phyloP scores from a whole-genome alignment of 495 filamentous ascomycete species.

The Penicillium coffeae region DNA sequence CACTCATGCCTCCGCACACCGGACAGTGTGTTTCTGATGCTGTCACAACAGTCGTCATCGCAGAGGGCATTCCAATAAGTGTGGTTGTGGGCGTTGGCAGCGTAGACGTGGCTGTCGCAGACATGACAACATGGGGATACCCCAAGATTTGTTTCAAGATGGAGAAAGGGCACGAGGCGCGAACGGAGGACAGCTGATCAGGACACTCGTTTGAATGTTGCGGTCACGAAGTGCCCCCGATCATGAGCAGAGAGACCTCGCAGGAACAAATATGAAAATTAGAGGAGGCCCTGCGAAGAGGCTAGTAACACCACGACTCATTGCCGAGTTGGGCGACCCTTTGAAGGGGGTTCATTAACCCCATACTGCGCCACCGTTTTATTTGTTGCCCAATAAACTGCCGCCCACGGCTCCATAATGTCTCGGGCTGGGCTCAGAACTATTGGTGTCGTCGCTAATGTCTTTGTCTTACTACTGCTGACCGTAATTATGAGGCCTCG shows the following conservation, averaged over 20 bases:
- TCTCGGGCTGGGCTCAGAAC: slow-evolving; percentile 5
- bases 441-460: background rate
- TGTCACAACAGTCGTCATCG: slow-evolving; percentile 29
- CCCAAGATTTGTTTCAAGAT: slow-evolving; percentile 8
- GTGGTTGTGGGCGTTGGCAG: slow-evolving; percentile 32
- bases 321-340: slow-evolving; percentile 9
- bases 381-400: slow-evolving; percentile 10
- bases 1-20: slow-evolving; percentile 44
- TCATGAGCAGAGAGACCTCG: background rate
- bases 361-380: slow-evolving; percentile 20
- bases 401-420: background rate
- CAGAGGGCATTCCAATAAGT: slow-evolving; percentile 30
- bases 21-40: slow-evolving; percentile 37
- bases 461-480: too few relatives aligned
- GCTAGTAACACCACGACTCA: background rate
- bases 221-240: background rate
- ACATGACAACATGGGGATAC: slow-evolving; percentile 25
- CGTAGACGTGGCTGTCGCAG: slow-evolving; percentile 31
- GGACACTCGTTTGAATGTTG: background rate
- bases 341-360: slow-evolving; percentile 19
- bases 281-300: too few relatives aligned
- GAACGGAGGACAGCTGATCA: background rate
- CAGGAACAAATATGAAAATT: background rate
- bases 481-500: too few relatives aligned
- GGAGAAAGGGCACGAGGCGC: background rate